Evolutionary conservation across 2,329 filamentous ascomycete genomes (phyloP), one percentile per base, ranked within the genome.

Genomic region (Arachnopeziza araneosa): DNA sequence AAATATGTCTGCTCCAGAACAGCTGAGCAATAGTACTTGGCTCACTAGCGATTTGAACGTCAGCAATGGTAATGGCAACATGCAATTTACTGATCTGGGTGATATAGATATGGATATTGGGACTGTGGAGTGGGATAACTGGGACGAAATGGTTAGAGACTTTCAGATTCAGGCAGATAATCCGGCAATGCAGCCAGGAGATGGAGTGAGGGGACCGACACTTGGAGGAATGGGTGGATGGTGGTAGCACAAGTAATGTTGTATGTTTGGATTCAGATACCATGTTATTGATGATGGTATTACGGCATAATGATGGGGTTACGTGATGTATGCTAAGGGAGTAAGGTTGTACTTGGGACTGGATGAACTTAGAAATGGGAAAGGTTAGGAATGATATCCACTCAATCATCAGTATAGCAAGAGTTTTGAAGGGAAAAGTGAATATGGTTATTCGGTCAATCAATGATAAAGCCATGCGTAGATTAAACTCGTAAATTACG

Each of bases 131-230:
- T 75, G 71, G 71, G 65, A 69, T 36, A 68, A 69, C 14, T 75
- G 73, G 72, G 71, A 75, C 61, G 70, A 71, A 64, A 61, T 75
- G 44, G 69, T 74, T 1, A 67, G 68, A 50, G 72, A 74, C 52
- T 72, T 71, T 24, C 68, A 70, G 58, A 60, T 65, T 50, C 65
- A 70, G 52, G 52, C 57, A 14, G 64, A 66, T 60, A 60, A 58
- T n/a, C 17, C 36, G 17, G 23, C 12, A 17, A n/a, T 26, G 52
- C 53, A 59, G 52, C 54, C 50, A 21, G 56, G 52, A n/a, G 59
- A 62, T 49, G 54, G 58, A 2, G 56, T 53, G 6, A 63, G 64
- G 23, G 67, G 64, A 3, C 65, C 65, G 24, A 52, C 65, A 2
- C 49, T 71, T 30, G 68, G 67, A 1, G 64, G 67, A 0, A 66